A percentile compares a stretch with the other conserved stretches of the same genome.
phyloP scores from a whole-genome alignment of 768 basidiomycete species.

The Podaxis sp. region DNA sequence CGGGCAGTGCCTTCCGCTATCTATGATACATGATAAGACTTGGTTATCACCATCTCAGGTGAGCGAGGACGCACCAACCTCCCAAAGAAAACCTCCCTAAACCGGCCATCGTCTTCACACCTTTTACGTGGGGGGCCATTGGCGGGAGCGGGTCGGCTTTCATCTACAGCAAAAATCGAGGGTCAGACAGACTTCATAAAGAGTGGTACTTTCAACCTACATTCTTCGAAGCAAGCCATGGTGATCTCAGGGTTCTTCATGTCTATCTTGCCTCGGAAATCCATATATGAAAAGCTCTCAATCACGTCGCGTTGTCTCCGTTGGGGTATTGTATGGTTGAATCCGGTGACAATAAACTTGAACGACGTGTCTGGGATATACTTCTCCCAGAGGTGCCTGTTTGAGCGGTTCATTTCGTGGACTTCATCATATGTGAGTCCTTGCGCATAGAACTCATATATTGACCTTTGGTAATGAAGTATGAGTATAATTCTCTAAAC shows the following conservation, averaged over 20 bases:
- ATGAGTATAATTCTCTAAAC: constrained; percentile 2
- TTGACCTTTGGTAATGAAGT: constrained; percentile 45
- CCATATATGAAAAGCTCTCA: constrained; percentile 85
- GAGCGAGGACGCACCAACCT: constrained; percentile 66
- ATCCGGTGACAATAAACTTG: constrained; percentile 74
- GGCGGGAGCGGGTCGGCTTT: constrained; percentile 26
- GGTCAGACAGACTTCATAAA: not conserved
- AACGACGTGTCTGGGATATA: constrained; percentile 73
- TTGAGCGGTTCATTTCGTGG: constrained; percentile 52
- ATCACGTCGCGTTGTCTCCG: constrained; percentile 64
- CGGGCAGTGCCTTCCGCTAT: constrained; percentile 71
- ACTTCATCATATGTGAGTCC: constrained; percentile 70
- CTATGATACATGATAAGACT: constrained; percentile 21
- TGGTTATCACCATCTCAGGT: not conserved
- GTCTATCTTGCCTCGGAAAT: constrained; percentile 75
- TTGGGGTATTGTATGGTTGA: constrained; percentile 74
- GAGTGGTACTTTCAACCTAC: constrained; percentile 41
- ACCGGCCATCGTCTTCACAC: constrained; percentile 65
- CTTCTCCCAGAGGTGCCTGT: constrained; percentile 50
- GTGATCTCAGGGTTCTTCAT: constrained; percentile 77
- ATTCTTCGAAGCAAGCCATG: constrained; percentile 84
- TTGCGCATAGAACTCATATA: constrained; percentile 77
- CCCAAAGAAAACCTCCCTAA: constrained; percentile 77
- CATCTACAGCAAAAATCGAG: constrained; percentile 39
- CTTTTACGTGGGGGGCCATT: constrained; percentile 43